Conservation (phyloP, 2,329 filamentous ascomycete genomes). For the Seiridium unicorne region DNA sequence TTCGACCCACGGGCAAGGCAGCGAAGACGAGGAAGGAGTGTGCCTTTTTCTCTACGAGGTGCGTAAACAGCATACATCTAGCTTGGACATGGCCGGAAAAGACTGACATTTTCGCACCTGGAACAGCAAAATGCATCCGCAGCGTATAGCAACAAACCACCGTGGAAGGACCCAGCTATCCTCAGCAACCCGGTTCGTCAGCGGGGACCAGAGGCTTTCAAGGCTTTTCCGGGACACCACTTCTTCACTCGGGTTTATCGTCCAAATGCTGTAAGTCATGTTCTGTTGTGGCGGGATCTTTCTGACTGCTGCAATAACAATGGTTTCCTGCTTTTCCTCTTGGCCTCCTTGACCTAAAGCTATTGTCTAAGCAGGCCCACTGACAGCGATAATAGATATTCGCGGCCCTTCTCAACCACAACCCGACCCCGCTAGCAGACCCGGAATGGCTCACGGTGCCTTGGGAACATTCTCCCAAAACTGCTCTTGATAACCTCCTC, state of each 20-base stretch:
- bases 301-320: background rate
- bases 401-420: slow-evolving; percentile 47
- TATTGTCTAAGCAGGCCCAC: background rate
- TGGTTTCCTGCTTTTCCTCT: background rate
- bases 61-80: slow-evolving; percentile 14
- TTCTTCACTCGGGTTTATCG: slow-evolving; percentile 57
- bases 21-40: slow-evolving; percentile 31
- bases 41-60: slow-evolving; percentile 57
- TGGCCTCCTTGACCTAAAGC: slow-evolving; percentile 46
- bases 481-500: slow-evolving; percentile 48
- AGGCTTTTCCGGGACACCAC: slow-evolving; percentile 53
- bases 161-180: slow-evolving; percentile 35
- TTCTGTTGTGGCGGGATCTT: background rate
- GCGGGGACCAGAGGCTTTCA: slow-evolving; percentile 45
- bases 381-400: slow-evolving; percentile 34
- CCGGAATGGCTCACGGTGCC: slow-evolving; percentile 51
- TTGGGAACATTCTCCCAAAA: slow-evolving; percentile 51
- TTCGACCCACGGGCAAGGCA: slow-evolving; percentile 19
- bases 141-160: slow-evolving; percentile 27
- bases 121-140: slow-evolving; percentile 45
- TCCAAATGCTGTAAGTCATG: slow-evolving; percentile 46
- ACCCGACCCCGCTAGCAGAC: slow-evolving; percentile 48
- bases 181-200: slow-evolving; percentile 35
- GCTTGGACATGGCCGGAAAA: no score
- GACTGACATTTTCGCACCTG: no score